Conservation (phyloP, 345 rosid genomes). For the Eucalyptus dawsonii region DNA sequence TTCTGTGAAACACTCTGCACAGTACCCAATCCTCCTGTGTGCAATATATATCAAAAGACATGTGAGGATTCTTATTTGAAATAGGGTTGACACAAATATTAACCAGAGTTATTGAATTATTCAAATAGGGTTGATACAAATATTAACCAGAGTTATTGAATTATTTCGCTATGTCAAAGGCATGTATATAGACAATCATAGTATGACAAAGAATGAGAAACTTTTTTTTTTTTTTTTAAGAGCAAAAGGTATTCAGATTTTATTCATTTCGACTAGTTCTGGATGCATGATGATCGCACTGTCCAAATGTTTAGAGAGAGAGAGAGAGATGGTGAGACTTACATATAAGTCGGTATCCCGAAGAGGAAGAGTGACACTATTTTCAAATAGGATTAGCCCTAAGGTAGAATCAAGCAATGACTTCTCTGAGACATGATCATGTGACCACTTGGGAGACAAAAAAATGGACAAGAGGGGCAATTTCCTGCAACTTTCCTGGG, state of each 20-base stretch:
- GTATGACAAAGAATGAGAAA: not conserved
- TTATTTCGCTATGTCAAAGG: not conserved
- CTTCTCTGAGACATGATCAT: not conserved
- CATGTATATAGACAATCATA: not conserved
- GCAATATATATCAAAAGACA: not conserved
- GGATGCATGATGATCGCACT: not conserved
- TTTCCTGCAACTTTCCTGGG: not conserved
- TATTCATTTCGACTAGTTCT: not conserved
- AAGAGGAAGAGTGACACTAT: not conserved
- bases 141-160: not conserved
- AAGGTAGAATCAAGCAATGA: not conserved
- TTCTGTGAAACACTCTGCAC: slow-evolving; percentile 81
- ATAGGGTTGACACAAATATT: not conserved
- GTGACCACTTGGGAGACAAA: not conserved
- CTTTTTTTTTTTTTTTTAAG: not conserved
- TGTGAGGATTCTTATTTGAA: not conserved
- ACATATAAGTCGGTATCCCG: not conserved
- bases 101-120: not conserved
- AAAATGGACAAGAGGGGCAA: not conserved
- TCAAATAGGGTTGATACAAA: not conserved
- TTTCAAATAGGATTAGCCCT: not conserved
- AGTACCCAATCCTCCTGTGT: slow-evolving; percentile 94
- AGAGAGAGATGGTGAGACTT: not conserved
- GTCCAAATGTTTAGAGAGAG: not conserved
- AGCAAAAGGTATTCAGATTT: not conserved